Conservation (phyloP, 331 rosid genomes). For the Quercus phellos region DNA sequence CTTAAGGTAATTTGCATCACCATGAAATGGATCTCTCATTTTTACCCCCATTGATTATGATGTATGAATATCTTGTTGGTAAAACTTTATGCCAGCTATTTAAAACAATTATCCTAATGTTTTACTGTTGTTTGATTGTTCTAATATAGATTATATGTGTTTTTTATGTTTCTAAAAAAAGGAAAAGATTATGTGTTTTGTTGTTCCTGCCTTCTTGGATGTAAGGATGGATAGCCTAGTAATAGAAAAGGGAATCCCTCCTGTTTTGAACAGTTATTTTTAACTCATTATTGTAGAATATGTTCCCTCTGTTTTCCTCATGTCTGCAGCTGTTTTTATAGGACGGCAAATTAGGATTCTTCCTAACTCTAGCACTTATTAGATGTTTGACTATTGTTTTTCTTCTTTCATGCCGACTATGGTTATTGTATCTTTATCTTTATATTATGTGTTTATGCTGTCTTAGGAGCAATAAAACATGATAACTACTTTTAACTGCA, state of each 20-base stretch:
- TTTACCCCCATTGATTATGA: constrained; percentile 1
- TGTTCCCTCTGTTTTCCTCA: neutral
- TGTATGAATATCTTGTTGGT: neutral
- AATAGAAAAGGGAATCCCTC: neutral
- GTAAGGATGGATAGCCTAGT: neutral
- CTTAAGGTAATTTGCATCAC: constrained; percentile 56
- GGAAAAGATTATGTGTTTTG: neutral
- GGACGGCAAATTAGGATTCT: neutral
- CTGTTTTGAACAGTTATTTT: neutral
- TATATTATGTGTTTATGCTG: neutral
- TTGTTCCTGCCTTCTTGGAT: neutral
- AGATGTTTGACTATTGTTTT: neutral
- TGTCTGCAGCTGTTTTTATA: neutral
- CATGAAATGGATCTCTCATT: constrained; percentile 1
- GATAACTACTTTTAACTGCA: neutral
- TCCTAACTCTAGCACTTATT: neutral
- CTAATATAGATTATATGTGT: neutral
- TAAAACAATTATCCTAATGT: neutral
- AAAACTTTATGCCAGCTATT: neutral
- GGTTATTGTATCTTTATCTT: too few relatives aligned
- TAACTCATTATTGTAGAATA: neutral
- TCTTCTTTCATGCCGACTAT: too few relatives aligned
- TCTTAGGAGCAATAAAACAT: neutral
- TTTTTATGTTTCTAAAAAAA: too few relatives aligned
- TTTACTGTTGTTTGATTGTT: neutral